Evolutionary conservation across 768 basidiomycete genomes (phyloP).

Genomic region (Boletus rex-veris): DNA sequence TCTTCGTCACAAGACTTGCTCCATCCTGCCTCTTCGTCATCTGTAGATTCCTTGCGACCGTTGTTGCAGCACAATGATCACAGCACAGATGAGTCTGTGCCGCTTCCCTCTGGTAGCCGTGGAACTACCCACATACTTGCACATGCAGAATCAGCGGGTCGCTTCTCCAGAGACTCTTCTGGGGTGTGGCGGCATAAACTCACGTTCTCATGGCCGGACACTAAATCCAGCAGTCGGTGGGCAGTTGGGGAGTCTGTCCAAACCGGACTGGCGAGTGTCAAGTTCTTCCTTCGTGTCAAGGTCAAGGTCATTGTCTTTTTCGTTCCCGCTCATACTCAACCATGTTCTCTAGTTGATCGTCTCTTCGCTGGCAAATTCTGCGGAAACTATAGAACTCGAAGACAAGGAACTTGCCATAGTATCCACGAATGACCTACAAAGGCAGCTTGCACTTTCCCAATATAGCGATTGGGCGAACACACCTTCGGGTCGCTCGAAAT

Average conservation of each 20-base stretch:
- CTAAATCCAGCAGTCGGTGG: constrained; percentile 70
- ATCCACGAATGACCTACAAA: constrained; percentile 68
- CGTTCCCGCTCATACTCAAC: constrained; percentile 12
- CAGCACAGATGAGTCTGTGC: constrained; percentile 8
- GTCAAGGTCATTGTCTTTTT: constrained; percentile 34
- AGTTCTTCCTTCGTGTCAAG: constrained; percentile 71
- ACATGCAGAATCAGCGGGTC: constrained; percentile 56
- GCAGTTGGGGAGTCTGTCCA: constrained; percentile 75
- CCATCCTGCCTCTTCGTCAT: constrained; percentile 17
- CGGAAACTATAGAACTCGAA: constrained; percentile 66
- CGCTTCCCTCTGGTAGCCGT: constrained; percentile 18
- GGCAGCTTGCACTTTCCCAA: constrained; percentile 59
- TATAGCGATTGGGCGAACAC: constrained; percentile 44
- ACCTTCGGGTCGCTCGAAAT: constrained; percentile 43
- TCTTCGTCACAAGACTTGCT: constrained; percentile 24
- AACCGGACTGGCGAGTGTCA: constrained; percentile 59
- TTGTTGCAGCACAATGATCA: constrained; percentile 20
- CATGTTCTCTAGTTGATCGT: constrained; percentile 41
- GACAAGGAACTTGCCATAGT: constrained; percentile 65
- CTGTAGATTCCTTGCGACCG: constrained; percentile 25
- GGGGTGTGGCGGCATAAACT: constrained; percentile 65
- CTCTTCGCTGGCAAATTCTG: constrained; percentile 41
- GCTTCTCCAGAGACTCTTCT: constrained; percentile 51
- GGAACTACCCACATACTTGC: constrained; percentile 51
- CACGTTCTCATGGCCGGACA: constrained; percentile 68